Conservation (phyloP, 768 basidiomycete genomes). For the Lactarius sanguifluus region DNA sequence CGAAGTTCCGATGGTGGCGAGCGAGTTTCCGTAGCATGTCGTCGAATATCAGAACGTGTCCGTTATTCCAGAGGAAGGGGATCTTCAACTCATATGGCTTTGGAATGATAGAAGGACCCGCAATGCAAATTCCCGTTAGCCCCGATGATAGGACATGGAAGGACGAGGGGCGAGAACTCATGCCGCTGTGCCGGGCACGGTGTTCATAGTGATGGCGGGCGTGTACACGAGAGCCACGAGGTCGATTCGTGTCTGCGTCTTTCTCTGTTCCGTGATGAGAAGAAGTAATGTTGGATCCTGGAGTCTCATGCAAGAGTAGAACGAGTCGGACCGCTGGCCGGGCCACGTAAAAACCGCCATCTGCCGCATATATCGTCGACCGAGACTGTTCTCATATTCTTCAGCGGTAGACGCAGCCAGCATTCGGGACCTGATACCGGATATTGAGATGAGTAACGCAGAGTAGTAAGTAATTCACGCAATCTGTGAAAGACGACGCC, state of each 20-base stretch:
- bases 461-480: background rate
- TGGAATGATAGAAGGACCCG: background rate
- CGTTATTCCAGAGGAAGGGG: background rate
- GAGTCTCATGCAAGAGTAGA: background rate
- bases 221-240: background rate
- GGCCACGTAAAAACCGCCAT: constrained; percentile 1
- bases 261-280: background rate
- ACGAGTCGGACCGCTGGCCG: constrained; percentile 15
- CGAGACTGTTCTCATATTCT: background rate
- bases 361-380: background rate
- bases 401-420: background rate
- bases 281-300: background rate
- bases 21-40: background rate
- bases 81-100: background rate
- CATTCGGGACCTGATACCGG: constrained; percentile 6
- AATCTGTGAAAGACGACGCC: background rate
- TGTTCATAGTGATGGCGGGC: background rate
- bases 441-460: background rate
- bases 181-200: background rate
- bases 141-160: constrained; percentile 14
- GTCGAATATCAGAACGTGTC: background rate
- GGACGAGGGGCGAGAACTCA: constrained; percentile 3
- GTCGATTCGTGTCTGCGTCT: background rate
- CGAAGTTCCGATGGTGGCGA: background rate
- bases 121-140: background rate